Evolutionary conservation across 495 filamentous ascomycete genomes (phyloP).

Genomic region (Lepraria neglecta): DNA sequence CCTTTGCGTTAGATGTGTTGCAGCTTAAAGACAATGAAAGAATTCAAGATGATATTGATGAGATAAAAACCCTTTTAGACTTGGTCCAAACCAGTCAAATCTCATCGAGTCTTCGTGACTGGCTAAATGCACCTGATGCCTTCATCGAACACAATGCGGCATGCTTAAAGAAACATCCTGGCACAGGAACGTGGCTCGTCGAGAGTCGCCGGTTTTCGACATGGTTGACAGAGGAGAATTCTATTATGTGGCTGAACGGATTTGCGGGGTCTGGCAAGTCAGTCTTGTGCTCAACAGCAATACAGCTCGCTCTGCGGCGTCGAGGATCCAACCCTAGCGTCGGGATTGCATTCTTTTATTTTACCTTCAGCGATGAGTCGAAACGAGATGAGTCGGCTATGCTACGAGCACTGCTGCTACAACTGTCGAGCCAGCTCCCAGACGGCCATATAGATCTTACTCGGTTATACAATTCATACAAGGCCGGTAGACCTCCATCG

Average conservation of each 20-base stretch:
- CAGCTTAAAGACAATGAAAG: constrained; percentile 26
- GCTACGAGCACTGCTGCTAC: constrained; percentile 36
- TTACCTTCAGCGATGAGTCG: constrained; percentile 34
- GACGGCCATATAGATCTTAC: constrained; percentile 25
- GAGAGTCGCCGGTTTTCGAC: constrained; percentile 26
- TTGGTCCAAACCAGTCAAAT: constrained; percentile 26
- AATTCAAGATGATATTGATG: constrained; percentile 24
- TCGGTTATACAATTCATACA: constrained; percentile 21
- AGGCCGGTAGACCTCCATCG: constrained; percentile 18
- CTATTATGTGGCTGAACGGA: constrained; percentile 39
- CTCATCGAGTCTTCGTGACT: constrained; percentile 29
- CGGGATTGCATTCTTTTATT: constrained; percentile 40
- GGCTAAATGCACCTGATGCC: constrained; percentile 34
- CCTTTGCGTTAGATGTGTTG: constrained; percentile 30
- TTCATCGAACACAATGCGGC: constrained; percentile 31
- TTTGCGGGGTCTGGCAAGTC: constrained; percentile 42
- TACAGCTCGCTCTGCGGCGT: constrained; percentile 29
- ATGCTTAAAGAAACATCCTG: constrained; percentile 27
- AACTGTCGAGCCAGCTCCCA: constrained; percentile 32
- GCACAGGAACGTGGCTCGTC: constrained; percentile 35
- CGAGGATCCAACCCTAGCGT: constrained; percentile 17
- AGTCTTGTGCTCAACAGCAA: constrained; percentile 36
- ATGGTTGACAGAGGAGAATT: constrained; percentile 35
- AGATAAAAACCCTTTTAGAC: constrained; percentile 22
- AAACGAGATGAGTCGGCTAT: constrained; percentile 32